Conservation (phyloP, 1,284 basidiomycete genomes). For the Trametes sp. region DNA sequence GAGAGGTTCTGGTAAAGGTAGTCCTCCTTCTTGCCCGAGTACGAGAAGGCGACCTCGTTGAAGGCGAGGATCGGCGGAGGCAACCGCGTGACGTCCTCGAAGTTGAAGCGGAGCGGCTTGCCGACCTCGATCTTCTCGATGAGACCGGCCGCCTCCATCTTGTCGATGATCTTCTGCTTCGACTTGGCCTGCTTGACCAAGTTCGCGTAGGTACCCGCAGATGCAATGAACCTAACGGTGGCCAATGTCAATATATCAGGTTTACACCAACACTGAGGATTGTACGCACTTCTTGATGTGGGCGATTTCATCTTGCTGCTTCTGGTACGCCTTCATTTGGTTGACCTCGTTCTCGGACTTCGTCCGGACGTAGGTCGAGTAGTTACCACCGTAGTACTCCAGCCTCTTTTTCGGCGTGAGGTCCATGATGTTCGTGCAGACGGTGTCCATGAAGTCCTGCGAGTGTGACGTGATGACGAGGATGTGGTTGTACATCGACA, state of each 20-base stretch:
- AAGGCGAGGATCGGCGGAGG: slow-evolving; percentile 99
- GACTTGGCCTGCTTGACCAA: slow-evolving; percentile 99
- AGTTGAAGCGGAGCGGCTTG: slow-evolving; percentile 89
- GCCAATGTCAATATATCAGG: slow-evolving; percentile 8
- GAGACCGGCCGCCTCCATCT: slow-evolving; percentile 99
- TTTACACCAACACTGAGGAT: not conserved
- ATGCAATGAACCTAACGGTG: slow-evolving; percentile 86
- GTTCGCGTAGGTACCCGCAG: slow-evolving; percentile 98
- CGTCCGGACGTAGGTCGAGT: slow-evolving; percentile 95
- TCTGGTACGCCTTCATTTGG: slow-evolving; percentile 98
- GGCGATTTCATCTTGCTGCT: slow-evolving; percentile 98
- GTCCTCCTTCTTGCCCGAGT: slow-evolving; percentile 89
- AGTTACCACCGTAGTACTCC: slow-evolving; percentile 96
- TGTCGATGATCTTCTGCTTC: slow-evolving; percentile 99
- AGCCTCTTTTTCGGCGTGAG: slow-evolving; percentile 89
- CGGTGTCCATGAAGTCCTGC: slow-evolving; percentile 97
- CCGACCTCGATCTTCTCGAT: slow-evolving; percentile 87
- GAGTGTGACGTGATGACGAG: slow-evolving; percentile 97
- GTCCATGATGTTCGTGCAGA: slow-evolving; percentile 99
- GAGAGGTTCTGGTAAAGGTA: slow-evolving; percentile 90
- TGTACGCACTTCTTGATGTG: slow-evolving; percentile 91
- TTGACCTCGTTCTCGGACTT: slow-evolving; percentile 98
- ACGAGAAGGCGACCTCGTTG: slow-evolving; percentile 93
- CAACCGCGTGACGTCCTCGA: slow-evolving; percentile 93
- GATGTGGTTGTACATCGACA: slow-evolving; percentile 98